These are phyloP conservation scores for Diaporthe ilicicola DNA, from an alignment of 2,329 filamentous ascomycete species.

Conservation along the genomic window DNA sequence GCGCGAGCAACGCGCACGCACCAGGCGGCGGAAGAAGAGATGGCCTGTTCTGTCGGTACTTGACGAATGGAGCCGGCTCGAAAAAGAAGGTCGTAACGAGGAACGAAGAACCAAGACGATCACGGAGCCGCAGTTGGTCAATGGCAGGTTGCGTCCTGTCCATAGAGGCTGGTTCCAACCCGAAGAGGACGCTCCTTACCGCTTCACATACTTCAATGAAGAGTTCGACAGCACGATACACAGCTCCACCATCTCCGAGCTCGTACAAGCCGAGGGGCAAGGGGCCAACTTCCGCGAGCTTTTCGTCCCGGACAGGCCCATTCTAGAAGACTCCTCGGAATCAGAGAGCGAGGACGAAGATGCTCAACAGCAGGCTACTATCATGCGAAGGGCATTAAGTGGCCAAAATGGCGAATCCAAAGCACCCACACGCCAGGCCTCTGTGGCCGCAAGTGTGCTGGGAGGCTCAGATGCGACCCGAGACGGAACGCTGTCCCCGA, in stretches of 20 bases:
- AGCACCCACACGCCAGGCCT: constrained; percentile 30
- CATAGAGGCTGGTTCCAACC: constrained; percentile 84
- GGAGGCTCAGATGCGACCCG: constrained; percentile 28
- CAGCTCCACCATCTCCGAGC: constrained; percentile 91
- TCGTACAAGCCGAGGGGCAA: constrained; percentile 71
- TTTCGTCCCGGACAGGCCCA: constrained; percentile 86
- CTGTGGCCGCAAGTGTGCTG: constrained; percentile 42
- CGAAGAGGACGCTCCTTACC: constrained; percentile 89
- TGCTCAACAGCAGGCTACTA: constrained; percentile 20
- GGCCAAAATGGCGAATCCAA: constrained; percentile 34
- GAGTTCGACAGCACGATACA: constrained; percentile 96
- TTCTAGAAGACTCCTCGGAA: constrained; percentile 75
- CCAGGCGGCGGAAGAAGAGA: constrained; percentile 70
- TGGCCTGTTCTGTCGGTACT: constrained; percentile 89
- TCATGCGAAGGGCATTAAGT: constrained; percentile 34
- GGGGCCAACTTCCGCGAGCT: constrained; percentile 86
- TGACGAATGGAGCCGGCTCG: constrained; percentile 88
- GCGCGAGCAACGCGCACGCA: constrained; percentile 42
- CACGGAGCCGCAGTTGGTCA: constrained; percentile 91
- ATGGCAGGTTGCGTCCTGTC: constrained; percentile 84
- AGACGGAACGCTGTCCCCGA: constrained; percentile 42
- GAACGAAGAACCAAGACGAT: constrained; percentile 89
- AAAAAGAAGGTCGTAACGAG: constrained; percentile 87
- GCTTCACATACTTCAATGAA: constrained; percentile 99
- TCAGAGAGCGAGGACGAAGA: constrained; percentile 71